Conservation (phyloP, 1,139 yeast genomes). For the Sugiyamaella castrensis region DNA sequence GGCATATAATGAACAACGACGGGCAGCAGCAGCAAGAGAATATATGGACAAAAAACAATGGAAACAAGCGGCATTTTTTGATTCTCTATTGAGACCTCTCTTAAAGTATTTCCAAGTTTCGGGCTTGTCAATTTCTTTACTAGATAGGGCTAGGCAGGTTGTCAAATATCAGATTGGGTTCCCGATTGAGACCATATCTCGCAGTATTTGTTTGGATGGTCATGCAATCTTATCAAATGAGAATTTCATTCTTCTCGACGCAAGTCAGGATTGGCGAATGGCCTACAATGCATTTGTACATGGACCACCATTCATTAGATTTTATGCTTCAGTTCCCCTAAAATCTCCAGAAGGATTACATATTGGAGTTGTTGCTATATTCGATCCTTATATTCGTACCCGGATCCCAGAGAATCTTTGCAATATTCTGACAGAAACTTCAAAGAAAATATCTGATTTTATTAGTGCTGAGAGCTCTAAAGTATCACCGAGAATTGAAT, state of each 20-base stretch:
- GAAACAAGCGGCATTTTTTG: slow-evolving; percentile 46
- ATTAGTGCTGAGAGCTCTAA: slow-evolving; percentile 35
- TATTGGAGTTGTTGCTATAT: slow-evolving; percentile 61
- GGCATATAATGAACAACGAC: slow-evolving; percentile 27
- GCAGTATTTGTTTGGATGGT: slow-evolving; percentile 59
- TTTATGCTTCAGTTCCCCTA: slow-evolving; percentile 64
- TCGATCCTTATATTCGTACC: slow-evolving; percentile 49
- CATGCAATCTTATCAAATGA: slow-evolving; percentile 61
- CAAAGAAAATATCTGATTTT: slow-evolving; percentile 46
- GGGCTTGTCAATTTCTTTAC: slow-evolving; percentile 57
- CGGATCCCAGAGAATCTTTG: slow-evolving; percentile 42
- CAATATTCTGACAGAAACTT: slow-evolving; percentile 39
- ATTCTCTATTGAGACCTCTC: slow-evolving; percentile 36
- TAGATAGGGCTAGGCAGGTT: slow-evolving; percentile 49
- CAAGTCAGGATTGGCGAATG: slow-evolving; percentile 67
- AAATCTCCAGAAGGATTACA: slow-evolving; percentile 41
- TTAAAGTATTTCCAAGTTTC: slow-evolving; percentile 40
- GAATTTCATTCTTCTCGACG: slow-evolving; percentile 54
- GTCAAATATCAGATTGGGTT: slow-evolving; percentile 48
- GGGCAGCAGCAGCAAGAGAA: slow-evolving; percentile 40
- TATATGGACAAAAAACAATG: slow-evolving; percentile 50
- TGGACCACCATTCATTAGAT: slow-evolving; percentile 56
- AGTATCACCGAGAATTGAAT: slow-evolving; percentile 21
- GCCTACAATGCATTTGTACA: slow-evolving; percentile 57
- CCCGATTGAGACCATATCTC: slow-evolving; percentile 42